Base-by-base conservation (phyloP, 176 grass and related monocot species). In the Hyparrhenia diplandra region DNA sequence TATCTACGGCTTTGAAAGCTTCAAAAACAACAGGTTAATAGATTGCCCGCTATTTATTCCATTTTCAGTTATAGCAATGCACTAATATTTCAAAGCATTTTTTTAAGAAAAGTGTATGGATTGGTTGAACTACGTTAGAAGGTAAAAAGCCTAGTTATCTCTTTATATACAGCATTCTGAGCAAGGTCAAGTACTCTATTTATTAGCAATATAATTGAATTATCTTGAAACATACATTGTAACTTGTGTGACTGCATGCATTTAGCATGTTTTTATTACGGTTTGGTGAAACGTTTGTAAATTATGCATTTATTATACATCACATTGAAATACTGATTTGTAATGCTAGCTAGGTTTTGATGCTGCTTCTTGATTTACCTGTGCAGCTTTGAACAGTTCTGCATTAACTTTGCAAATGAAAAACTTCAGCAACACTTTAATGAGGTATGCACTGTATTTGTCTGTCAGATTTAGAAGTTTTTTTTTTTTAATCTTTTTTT, bases 351-450 rank as follows among this genome's bases (percentile, higher is more conserved):
- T 28, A 12, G 11, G 69, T 82, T 47, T 28, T 77, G 34, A 64
- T 29, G 27, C 63, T 37, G 4, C 24, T 77, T 1, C 21, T 79
- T 85, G 30, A 81, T 86, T 74, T 89, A 35, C 73, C 58, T 76
- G 24, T 88, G 59, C 57, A 98, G 96, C 64, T 98, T 98, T 85
- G 96, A 98, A 87, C 96, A 98, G 82, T 95, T 98, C 75, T 98
- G 96, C 87, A 98, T 98, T 64, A 98, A 98, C 70, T 98, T 98
- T 80, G 96, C 96, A 36, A 98, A 98, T 86, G 96, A 98, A 79
- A 98, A 98, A 45, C 96, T 98, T 81, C 96, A 98, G 80, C 96
- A 98, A 89, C 92, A 98, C 77, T 98, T 98, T 68, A 98, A 98
- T 23, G 96, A 98, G 92, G 96, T 94, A 77, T 31, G 62, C 64